Evolutionary conservation across 495 filamentous ascomycete genomes (phyloP).

Genomic region (Neurospora sp.): DNA sequence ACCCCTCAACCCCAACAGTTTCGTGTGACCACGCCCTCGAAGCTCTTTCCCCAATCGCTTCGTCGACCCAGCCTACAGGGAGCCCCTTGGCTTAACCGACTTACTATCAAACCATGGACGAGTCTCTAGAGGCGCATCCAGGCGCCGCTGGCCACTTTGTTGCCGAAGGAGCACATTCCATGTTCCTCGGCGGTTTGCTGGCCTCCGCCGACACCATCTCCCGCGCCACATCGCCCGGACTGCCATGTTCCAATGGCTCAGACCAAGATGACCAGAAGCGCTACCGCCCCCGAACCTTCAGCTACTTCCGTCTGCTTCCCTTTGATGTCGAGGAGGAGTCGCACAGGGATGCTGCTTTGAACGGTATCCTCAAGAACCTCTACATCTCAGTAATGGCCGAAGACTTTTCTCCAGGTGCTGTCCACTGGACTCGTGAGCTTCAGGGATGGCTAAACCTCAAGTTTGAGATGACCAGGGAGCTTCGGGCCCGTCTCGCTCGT

Average conservation of each 20-base stretch:
- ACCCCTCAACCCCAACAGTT: not conserved
- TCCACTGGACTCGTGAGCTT: constrained; percentile 96
- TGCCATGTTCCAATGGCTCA: constrained; percentile 21
- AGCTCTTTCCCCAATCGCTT: not conserved
- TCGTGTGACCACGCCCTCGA: not conserved
- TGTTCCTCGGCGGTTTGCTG: constrained; percentile 16
- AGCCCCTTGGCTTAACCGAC: not conserved
- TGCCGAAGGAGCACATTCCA: constrained; percentile 8
- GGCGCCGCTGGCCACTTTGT: constrained; percentile 14
- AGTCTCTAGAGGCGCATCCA: constrained; percentile 16
- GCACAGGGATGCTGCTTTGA: constrained; percentile 61
- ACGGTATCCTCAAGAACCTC: constrained; percentile 82
- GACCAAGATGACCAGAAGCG: constrained; percentile 43
- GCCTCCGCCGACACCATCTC: constrained; percentile 35
- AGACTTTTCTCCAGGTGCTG: constrained; percentile 85
- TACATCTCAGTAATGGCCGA: constrained; percentile 85
- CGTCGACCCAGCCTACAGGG: not conserved
- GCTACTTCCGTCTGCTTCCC: constrained; percentile 80
- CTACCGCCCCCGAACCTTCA: constrained; percentile 81
- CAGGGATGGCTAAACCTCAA: constrained; percentile 92
- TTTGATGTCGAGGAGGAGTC: constrained; percentile 72
- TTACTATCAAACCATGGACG: constrained; percentile 15
- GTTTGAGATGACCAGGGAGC: constrained; percentile 81
- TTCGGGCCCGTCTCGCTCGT: constrained; percentile 72
- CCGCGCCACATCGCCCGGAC: constrained; percentile 37